Evolutionary conservation across 352 stramenopile species (phyloP), one percentile per base, ranked within the genome.

Genomic region (Pythium myriotylum): DNA sequence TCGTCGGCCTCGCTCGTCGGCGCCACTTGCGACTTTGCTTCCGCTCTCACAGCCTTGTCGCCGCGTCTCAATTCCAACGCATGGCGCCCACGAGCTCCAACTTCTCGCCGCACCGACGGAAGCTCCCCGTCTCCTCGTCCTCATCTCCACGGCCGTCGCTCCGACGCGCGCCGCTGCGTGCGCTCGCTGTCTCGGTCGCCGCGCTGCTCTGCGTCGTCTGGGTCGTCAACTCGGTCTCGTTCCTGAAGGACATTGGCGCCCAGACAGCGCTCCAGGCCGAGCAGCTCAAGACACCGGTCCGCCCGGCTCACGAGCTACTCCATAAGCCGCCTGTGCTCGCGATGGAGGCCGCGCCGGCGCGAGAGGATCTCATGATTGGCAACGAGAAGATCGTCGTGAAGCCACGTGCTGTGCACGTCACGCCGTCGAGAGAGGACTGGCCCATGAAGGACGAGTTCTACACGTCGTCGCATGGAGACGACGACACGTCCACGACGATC

Each of bases 401-500:
- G 37, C 37, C 37, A 16, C 37, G 37, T 20, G 24, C 41, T 22
- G 45, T 67, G 4, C 22, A n/a, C 3, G 59, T 52, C 33, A 45
- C 9, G 0, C 29, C 59, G 1, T 37, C 50, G 17, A 27, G 16
- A 12, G 63, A 70, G 45, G 23, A 17, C 1, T 70, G 63, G 37
- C 70, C 73, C 16, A 86, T 86, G 79, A 43, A 50, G 24, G 26
- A 76, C 4, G 47, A 72, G 10, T 88, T 88, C 57, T 88, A 88
- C 66, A 76, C 57, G 5, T 77, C 72, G 0, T 26, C 48, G 2
- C 74, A 72, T 23, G 16, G 24, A 6, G 51, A 59, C 23, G 54
- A 68, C 42, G 76, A 81, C 26, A 86, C 76, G 19, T 86, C 77
- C 12, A 86, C 79, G 16, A 89, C 79, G 12, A 89, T 89, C 67